phyloP scores from a whole-genome alignment of 495 filamentous ascomycete species.

The Niebla homalea region DNA sequence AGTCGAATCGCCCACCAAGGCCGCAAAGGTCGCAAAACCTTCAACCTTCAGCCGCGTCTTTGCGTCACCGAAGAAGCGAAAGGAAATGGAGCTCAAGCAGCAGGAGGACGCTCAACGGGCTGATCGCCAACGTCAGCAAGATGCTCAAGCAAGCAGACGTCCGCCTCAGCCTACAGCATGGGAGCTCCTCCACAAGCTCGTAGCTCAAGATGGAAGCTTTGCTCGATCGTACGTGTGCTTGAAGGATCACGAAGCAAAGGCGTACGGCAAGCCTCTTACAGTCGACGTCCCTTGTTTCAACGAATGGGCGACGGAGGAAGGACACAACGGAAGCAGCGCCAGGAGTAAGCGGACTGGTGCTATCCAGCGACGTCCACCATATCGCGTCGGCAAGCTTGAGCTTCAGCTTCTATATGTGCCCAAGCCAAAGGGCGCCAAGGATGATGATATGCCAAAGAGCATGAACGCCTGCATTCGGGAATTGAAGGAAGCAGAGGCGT shows the following conservation, averaged over 20 bases:
- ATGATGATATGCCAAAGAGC: conserved; percentile 97
- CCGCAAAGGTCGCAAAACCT: conserved; percentile 45
- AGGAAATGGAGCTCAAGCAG: conserved; percentile 73
- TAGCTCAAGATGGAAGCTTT: conserved; percentile 85
- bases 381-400: conserved; percentile 87
- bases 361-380: conserved; percentile 60
- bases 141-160: conserved; percentile 48
- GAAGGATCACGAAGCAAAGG: conserved; percentile 75
- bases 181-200: conserved; percentile 74
- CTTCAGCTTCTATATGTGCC: conserved; percentile 89
- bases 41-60: conserved; percentile 87
- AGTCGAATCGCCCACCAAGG: conserved; percentile 43
- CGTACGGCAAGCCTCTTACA: conserved; percentile 73
- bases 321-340: conserved; percentile 51
- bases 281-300: conserved; percentile 91
- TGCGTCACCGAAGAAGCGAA: conserved; percentile 85
- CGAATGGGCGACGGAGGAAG: conserved; percentile 89
- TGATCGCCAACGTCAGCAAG: conserved; percentile 46
- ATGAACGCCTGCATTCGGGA: conserved; percentile 91
- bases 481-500: conserved; percentile 72
- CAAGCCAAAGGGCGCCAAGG: conserved; percentile 72
- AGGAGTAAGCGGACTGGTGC: conserved; percentile 73
- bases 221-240: conserved; percentile 83
- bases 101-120: conserved; percentile 59
- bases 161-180: conserved; percentile 49